Base-by-base conservation (phyloP, 257 asterid species). In the Lycium ferocissimum region DNA sequence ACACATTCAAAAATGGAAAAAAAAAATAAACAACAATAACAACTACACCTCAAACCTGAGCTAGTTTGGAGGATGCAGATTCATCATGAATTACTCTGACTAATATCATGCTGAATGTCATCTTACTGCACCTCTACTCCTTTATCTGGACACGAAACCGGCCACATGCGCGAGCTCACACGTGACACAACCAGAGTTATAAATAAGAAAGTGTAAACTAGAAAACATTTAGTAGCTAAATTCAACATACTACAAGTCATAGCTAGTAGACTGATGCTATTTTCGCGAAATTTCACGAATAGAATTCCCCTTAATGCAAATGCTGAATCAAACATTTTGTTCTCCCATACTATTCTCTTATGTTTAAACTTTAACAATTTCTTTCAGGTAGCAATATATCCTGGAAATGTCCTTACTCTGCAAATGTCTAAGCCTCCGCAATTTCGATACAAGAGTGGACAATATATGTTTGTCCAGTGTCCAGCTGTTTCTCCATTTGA, bases 341-440 rank as follows among this genome's bases (percentile, higher is more conserved):
- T 83, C 75, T 65, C 80, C 22, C 33, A 43, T 12, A 17, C 33
- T 69, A 22, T 53, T 26, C 65, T 13, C n/a, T 2, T 76, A 4
- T 53, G 2, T 65, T 76, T 76, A 13, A 43, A 13, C 56, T 22
- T 71, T 17, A 70, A 58, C 15, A 66, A 26, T 87, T 54, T 11
- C 75, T 86, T 88, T 56, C 91, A 96, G 99, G 99, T 92, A 83
- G 98, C 99, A 37, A 93, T 96, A 84, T 96, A 94, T 87, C 96
- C 98, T 1, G 99, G 98, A 89, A 96, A 92, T 89, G 99, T 96
- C 17, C 92, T 96, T 40, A 88, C 98, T 11, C 63, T 96, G 63
- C 98, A 96, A 83, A 96, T 96, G 99, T 93, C 99, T n/a, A 96
- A 94, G 90, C 99, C 99, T 89, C 88, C 93, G 3, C 96, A 91